Evolutionary conservation across 768 basidiomycete genomes (phyloP), one percentile per base, ranked within the genome.

Genomic region (Collybiopsis confluens): DNA sequence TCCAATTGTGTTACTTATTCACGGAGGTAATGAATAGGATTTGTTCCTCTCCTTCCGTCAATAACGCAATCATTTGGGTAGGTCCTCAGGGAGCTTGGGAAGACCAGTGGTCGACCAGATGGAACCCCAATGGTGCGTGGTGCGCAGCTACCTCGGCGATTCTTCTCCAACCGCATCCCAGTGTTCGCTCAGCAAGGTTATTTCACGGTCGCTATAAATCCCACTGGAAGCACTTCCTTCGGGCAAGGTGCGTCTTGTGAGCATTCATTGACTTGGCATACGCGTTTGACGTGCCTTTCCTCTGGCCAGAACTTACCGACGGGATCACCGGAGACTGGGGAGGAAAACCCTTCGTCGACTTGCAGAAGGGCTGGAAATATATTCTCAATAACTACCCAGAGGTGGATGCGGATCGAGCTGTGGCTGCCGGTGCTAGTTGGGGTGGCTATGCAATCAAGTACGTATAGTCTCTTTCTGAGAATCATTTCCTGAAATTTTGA

Each of bases 151-250:
- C n/a, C n/a, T n/a, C n/a, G n/a, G n/a, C n/a, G n/a, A n/a, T n/a
- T n/a, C n/a, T n/a, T n/a, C n/a, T n/a, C n/a, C n/a, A n/a, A n/a
- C n/a, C n/a, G n/a, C n/a, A 54, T 54, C 35, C 5, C 54, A 88
- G 84, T 88, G 9, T 95, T 92, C 60, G 82, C 92, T 10, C 82
- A 85, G 61, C 89, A 92, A 64, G 93, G 96, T 0, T 99, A 98
- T 69, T 85, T 96, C 61, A 81, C 83, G 10, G 77, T 97, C 37
- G 77, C 86, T 27, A 86, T 97, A 61, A 98, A 98, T 65, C 96
- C 96, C 2, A 96, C 94, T 0, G 96, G 96, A 8, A 90, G 88
- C 26, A 98, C 96, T 3, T 86, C 90, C 0, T 97, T 94, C 60
- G 94, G 93, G 3, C 93, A 96, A 79, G 76, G 90, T 85, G 61